These are phyloP conservation scores for Penicillium sp. DNA, from an alignment of 2,329 filamentous ascomycete species.

Conservation along the genomic window DNA sequence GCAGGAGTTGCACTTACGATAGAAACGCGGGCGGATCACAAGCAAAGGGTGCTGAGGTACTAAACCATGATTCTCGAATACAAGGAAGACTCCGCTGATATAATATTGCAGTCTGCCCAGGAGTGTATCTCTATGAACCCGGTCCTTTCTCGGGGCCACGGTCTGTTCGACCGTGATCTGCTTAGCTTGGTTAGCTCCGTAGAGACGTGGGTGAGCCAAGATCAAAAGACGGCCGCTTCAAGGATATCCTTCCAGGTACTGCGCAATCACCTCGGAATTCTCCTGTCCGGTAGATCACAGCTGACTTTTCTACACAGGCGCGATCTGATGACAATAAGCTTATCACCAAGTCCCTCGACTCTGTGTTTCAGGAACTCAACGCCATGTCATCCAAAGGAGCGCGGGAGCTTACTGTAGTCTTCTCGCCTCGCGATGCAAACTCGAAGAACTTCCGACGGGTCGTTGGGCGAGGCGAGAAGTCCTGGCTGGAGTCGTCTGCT, in stretches of 20 bases:
- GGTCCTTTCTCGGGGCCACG: conserved; percentile 11
- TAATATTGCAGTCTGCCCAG: conserved; percentile 10
- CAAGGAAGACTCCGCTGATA: neutral
- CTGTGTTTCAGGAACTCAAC: conserved; percentile 44
- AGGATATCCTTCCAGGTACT: conserved; percentile 35
- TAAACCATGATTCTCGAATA: neutral
- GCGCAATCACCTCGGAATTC: no score
- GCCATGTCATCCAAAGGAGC: conserved; percentile 47
- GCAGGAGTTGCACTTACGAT: conserved; percentile 15
- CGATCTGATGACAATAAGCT: conserved; percentile 18
- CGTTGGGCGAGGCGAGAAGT: neutral
- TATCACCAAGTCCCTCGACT: conserved; percentile 41
- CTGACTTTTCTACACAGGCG: neutral
- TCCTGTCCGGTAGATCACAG: no score
- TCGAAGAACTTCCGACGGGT: neutral
- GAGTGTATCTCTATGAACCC: conserved; percentile 22
- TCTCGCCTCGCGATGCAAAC: conserved; percentile 43
- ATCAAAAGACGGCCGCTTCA: conserved; percentile 17
- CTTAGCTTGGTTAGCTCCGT: conserved; percentile 36
- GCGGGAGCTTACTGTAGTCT: conserved; percentile 53
- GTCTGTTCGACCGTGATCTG: conserved; percentile 12
- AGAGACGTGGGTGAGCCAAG: conserved; percentile 28
- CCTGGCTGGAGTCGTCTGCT: neutral
- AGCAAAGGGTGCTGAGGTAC: conserved; percentile 12
- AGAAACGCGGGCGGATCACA: neutral